Evolutionary conservation across 768 basidiomycete species (phyloP), one percentile per base, ranked within the genome.

Genomic region (Paxillus rubicundulus): DNA sequence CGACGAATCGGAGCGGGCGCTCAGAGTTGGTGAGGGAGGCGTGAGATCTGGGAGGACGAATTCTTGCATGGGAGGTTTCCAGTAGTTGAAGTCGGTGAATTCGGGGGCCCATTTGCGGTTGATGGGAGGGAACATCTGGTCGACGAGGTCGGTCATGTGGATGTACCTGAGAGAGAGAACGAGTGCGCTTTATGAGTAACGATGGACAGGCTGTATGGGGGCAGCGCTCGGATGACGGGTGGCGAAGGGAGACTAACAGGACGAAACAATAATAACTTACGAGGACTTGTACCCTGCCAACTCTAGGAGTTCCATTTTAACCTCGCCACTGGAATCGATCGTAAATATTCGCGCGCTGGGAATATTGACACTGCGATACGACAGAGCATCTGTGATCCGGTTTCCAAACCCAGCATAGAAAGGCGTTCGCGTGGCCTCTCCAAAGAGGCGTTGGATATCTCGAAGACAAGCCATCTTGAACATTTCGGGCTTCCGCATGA

Each of bases 401-500:
- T 99, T 99, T 6, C 97, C 97, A 67, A 99, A 99, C 2, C 97
- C 97, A 36, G 93, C 92, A 65, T 95, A 98, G 74, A 98, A 99
- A 0, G 94, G 88, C 57, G 82, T 87, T 57, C 80, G 77, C 30
- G 76, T 71, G 27, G 76, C 76, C 34, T 85, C 82, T 5, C 89
- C 89, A 64, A 98, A 99, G 6, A 98, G 69, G 18, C 93, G 78
- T 58, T 91, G 91, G 49, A 98, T 96, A 71, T 98, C 97, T 39
- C 94, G 81, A 53, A 98, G 73, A 72, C 95, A 98, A 2, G 96
- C 94, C 97, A 99, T 99, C 74, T 99, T 99, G 81, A 99, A 99
- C n/a, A 98, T 82, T 65, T 99, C 97, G 0, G 97, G 97, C 70
- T 98, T 98, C 34, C 95, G 87, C 88, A 98, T 90, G 64, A 99